phyloP scores from a whole-genome alignment of 139 green algal species.

The Chlorella sp. region DNA sequence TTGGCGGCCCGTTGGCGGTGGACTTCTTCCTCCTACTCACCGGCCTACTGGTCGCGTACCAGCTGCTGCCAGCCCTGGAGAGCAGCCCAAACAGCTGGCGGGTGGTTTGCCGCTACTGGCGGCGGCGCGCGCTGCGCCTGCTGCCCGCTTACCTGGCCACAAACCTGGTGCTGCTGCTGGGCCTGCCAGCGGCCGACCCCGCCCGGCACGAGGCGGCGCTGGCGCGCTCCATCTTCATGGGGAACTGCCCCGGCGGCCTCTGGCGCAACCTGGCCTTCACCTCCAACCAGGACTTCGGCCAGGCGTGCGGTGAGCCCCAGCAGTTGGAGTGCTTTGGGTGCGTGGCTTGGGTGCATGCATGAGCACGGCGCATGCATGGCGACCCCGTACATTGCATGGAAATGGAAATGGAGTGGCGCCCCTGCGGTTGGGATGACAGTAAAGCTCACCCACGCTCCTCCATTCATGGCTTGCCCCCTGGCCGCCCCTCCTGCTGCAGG shows the following conservation, averaged over 20 bases:
- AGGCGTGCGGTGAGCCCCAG: background rate
- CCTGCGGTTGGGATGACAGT: too few relatives aligned
- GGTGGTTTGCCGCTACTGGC: background rate
- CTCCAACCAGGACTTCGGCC: background rate
- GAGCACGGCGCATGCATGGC: too few relatives aligned
- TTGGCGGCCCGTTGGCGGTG: background rate
- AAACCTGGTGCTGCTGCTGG: background rate
- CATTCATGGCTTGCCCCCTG: background rate
- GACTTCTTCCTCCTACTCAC: background rate
- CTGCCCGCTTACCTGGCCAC: background rate
- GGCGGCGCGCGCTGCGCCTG: background rate
- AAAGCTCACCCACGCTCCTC: too few relatives aligned
- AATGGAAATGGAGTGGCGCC: too few relatives aligned
- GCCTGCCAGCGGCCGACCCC: background rate
- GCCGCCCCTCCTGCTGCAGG: background rate
- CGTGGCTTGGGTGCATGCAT: too few relatives aligned
- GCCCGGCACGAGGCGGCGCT: background rate
- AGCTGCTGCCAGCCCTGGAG: background rate
- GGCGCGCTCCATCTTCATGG: background rate
- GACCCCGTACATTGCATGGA: too few relatives aligned
- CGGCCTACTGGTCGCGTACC: background rate
- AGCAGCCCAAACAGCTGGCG: background rate
- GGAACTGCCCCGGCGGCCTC: background rate
- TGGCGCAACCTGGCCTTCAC: constrained; percentile 6
- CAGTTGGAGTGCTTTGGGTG: background rate